Conservation (phyloP, 805 yeast genomes). For the Teunomyces funiuensis region DNA sequence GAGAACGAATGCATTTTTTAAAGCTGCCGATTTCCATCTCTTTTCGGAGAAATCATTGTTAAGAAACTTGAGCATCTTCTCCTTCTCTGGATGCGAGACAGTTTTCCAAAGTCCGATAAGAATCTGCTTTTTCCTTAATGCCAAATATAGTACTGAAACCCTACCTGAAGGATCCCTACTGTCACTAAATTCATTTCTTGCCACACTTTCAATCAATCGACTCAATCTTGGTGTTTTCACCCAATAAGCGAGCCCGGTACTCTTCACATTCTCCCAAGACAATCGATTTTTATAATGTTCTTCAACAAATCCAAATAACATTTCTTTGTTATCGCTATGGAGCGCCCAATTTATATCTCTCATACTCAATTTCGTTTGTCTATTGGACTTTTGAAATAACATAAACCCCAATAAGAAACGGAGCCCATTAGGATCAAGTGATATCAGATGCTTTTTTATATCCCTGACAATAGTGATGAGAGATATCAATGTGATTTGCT, state of each 20-base stretch:
- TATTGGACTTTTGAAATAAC: conserved; percentile 51
- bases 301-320: conserved; percentile 53
- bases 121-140: conserved; percentile 74
- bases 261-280: conserved; percentile 60
- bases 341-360: conserved; percentile 88
- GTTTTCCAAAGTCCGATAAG: conserved; percentile 83
- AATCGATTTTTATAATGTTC: conserved; percentile 44
- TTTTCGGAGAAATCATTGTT: conserved; percentile 70
- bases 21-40: conserved; percentile 86
- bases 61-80: conserved; percentile 76
- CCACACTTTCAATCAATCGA: conserved; percentile 61
- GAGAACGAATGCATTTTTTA: conserved; percentile 88
- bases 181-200: conserved; percentile 65
- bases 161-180: conserved; percentile 66
- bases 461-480: conserved; percentile 64
- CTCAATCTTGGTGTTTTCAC: conserved; percentile 28
- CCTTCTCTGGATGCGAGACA: conserved; percentile 73
- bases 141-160: conserved; percentile 74
- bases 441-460: conserved; percentile 43
- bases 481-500: conserved; percentile 77
- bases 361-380: conserved; percentile 60
- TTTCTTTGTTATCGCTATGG: conserved; percentile 75
- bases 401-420: conserved; percentile 71
- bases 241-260: conserved; percentile 76
- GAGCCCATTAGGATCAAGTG: conserved; percentile 64